phyloP scores from a whole-genome alignment of 2,329 filamentous ascomycete species.

The Xylariaceae sp. region DNA sequence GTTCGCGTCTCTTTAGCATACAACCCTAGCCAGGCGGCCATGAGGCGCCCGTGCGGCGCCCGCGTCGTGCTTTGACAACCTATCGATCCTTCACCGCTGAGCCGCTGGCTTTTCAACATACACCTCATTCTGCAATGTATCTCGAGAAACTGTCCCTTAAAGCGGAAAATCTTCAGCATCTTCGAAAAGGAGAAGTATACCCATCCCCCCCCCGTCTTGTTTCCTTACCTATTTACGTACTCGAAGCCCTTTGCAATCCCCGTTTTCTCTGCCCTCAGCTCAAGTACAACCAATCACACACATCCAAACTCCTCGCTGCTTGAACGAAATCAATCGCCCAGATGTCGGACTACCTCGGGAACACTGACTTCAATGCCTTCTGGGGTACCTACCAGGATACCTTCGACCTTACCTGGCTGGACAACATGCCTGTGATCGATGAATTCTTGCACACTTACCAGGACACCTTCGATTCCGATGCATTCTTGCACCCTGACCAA shows the following conservation, averaged over 20 bases:
- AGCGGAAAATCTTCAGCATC: not conserved
- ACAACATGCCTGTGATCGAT: too few relatives aligned
- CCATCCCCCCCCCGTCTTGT: constrained; percentile 5
- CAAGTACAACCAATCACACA: constrained; percentile 13
- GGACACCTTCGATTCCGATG: too few relatives aligned
- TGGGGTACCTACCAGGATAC: not conserved
- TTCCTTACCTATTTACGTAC: not conserved
- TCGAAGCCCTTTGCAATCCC: not conserved
- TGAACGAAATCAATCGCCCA: constrained; percentile 19
- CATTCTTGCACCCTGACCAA: too few relatives aligned
- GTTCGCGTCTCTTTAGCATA: constrained; percentile 14
- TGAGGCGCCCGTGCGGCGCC: too few relatives aligned
- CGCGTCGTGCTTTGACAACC: constrained; percentile 5
- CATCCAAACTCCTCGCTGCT: constrained; percentile 21
- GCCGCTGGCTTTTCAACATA: constrained; percentile 4
- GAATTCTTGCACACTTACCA: too few relatives aligned
- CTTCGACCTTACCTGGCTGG: not conserved
- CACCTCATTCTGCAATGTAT: constrained; percentile 30
- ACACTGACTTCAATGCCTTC: constrained; percentile 19
- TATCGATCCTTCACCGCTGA: constrained; percentile 11
- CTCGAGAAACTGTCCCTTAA: constrained; percentile 15
- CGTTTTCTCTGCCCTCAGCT: constrained; percentile 1
- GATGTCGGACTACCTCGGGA: constrained; percentile 32
- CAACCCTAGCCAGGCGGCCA: constrained; percentile 28
- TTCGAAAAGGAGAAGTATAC: constrained; percentile 29